Evolutionary conservation across 2,329 filamentous ascomycete species (phyloP).

Genomic region (Byssoonygena ceratinophila): DNA sequence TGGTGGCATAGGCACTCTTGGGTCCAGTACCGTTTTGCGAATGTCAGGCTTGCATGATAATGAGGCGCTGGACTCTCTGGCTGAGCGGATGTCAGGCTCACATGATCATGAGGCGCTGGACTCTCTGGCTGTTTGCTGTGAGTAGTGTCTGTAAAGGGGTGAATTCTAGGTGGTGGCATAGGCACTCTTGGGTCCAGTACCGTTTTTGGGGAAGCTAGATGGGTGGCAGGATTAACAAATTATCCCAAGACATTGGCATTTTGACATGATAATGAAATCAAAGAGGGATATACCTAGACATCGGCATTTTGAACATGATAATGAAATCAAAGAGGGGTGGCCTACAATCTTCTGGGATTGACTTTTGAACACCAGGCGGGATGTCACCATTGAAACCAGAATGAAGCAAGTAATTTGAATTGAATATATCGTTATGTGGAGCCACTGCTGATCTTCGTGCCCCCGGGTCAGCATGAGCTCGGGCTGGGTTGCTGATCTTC

Average conservation of each 20-base stretch:
- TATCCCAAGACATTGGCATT: background rate
- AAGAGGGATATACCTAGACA: background rate
- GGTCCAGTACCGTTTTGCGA: background rate
- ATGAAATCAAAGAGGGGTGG: background rate
- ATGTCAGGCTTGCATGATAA: too few species aligned
- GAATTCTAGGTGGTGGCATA: background rate
- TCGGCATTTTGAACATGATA: too few species aligned
- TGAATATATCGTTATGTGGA: background rate
- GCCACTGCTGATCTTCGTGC: background rate
- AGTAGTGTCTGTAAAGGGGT: background rate
- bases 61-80: background rate
- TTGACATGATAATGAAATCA: background rate
- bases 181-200: background rate
- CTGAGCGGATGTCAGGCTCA: background rate
- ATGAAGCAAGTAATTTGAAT: background rate
- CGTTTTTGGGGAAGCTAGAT: background rate
- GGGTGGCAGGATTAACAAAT: background rate
- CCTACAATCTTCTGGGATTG: background rate
- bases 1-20: background rate
- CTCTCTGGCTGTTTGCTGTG: background rate
- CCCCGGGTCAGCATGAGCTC: too few species aligned
- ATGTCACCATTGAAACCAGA: background rate
- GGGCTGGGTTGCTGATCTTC: too few species aligned
- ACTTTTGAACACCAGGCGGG: background rate
- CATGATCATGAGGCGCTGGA: background rate